These are phyloP conservation scores for Fusarium palustre DNA, from an alignment of 2,329 filamentous ascomycete genomes.

Conservation along the genomic window DNA sequence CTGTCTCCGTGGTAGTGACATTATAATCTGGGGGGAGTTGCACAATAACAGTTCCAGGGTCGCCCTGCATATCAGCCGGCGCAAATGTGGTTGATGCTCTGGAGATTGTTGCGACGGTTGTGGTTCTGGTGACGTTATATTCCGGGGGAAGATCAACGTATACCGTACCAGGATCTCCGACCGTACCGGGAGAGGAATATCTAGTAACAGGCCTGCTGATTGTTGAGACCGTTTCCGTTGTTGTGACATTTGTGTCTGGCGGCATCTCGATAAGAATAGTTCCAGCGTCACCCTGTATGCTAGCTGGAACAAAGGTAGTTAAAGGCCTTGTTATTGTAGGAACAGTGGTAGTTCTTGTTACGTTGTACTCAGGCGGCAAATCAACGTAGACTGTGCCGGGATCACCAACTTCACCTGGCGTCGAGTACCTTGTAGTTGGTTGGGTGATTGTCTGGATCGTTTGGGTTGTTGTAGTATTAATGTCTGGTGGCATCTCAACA, in stretches of 20 bases:
- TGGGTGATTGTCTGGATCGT: slow-evolving; percentile 18
- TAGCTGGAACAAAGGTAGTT: slow-evolving; percentile 15
- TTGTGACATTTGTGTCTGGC: slow-evolving; percentile 20
- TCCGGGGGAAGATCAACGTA: slow-evolving; percentile 19
- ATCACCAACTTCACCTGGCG: slow-evolving; percentile 8
- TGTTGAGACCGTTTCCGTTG: slow-evolving; percentile 13
- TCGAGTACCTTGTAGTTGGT: slow-evolving; percentile 9
- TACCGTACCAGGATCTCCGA: slow-evolving; percentile 17
- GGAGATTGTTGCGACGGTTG: slow-evolving; percentile 12
- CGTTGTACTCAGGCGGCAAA: slow-evolving; percentile 20
- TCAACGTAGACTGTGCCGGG: slow-evolving; percentile 21
- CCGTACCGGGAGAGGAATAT: not conserved
- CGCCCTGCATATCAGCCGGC: slow-evolving; percentile 10
- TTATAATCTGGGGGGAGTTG: slow-evolving; percentile 16
- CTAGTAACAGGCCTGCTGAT: slow-evolving; percentile 18
- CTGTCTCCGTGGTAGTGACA: slow-evolving; percentile 9
- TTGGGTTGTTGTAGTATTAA: slow-evolving; percentile 18
- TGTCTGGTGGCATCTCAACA: slow-evolving; percentile 12
- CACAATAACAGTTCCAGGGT: slow-evolving; percentile 19
- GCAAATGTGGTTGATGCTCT: slow-evolving; percentile 18
- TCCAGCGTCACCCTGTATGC: slow-evolving; percentile 23
- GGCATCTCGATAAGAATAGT: slow-evolving; percentile 19
- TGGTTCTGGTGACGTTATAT: slow-evolving; percentile 21
- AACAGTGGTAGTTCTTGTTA: slow-evolving; percentile 13
- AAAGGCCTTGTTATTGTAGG: slow-evolving; percentile 8